Conservation (phyloP, 2,329 filamentous ascomycete species). For the Akanthomyces lecanii region DNA sequence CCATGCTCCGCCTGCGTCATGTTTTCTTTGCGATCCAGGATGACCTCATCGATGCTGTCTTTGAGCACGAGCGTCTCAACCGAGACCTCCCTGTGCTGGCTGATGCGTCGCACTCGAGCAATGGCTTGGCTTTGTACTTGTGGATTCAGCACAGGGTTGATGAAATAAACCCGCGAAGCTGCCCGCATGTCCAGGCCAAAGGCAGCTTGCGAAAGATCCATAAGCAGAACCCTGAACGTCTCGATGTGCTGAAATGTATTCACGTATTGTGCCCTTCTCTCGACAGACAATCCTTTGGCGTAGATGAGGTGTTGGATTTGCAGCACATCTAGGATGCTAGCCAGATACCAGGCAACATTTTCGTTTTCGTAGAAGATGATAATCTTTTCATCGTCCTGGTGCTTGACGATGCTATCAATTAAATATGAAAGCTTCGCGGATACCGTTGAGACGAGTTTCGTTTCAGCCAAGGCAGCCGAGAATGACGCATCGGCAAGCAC, state of each 20-base stretch:
- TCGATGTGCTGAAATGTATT: slow-evolving; percentile 68
- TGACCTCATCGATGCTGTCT: slow-evolving; percentile 79
- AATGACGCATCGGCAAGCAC: slow-evolving; percentile 24
- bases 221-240: slow-evolving; percentile 73
- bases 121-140: slow-evolving; percentile 86
- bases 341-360: slow-evolving; percentile 81
- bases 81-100: slow-evolving; percentile 71
- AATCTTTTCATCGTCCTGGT: slow-evolving; percentile 75
- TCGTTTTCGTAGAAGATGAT: slow-evolving; percentile 90
- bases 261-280: slow-evolving; percentile 69
- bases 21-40: slow-evolving; percentile 65
- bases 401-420: slow-evolving; percentile 63
- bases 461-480: slow-evolving; percentile 49
- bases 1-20: slow-evolving; percentile 68
- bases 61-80: slow-evolving; percentile 83
- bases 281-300: slow-evolving; percentile 56
- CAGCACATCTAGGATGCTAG: slow-evolving; percentile 72
- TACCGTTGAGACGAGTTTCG: slow-evolving; percentile 69
- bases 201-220: slow-evolving; percentile 87
- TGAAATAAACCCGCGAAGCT: slow-evolving; percentile 82
- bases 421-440: slow-evolving; percentile 88
- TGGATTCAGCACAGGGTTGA: slow-evolving; percentile 82
- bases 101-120: slow-evolving; percentile 83
- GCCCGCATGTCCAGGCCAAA: slow-evolving; percentile 81
- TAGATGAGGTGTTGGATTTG: slow-evolving; percentile 63